These are phyloP conservation scores for Bryopsis sp. DNA, from an alignment of 139 green algal genomes.

Conservation along the genomic window DNA sequence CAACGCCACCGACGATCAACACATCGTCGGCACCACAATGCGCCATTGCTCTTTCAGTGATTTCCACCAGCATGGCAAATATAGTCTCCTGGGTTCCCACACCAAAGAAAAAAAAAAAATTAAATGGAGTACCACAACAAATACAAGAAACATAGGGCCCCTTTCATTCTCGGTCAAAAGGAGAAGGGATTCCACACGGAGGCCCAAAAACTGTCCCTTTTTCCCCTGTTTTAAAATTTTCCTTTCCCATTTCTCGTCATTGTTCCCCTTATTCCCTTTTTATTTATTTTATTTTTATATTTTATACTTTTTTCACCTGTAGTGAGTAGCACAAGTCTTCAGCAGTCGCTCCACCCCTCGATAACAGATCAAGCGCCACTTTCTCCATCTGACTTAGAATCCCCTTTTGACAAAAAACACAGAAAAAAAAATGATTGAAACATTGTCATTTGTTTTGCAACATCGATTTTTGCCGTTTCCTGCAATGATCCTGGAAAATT, in stretches of 20 bases:
- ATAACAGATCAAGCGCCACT: slow-evolving; percentile 28
- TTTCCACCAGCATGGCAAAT: slow-evolving; percentile 93
- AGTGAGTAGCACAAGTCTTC: slow-evolving; percentile 84
- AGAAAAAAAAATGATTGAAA: too few species aligned
- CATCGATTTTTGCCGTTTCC: too few species aligned
- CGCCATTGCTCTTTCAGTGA: slow-evolving; percentile 86
- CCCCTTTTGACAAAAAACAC: slow-evolving; percentile 29
- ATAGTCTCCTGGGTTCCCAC: slow-evolving; percentile 62
- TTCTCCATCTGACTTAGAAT: slow-evolving; percentile 65
- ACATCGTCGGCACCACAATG: slow-evolving; percentile 67
- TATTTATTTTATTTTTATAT: too few species aligned
- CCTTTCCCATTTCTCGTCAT: too few species aligned
- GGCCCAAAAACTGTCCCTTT: background rate
- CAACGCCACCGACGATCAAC: slow-evolving; percentile 85
- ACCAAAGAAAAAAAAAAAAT: slow-evolving; percentile 7
- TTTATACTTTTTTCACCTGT: slow-evolving; percentile 36
- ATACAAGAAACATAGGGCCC: too few species aligned
- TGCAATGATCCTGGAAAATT: too few species aligned
- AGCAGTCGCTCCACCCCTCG: slow-evolving; percentile 46
- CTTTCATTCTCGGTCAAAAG: background rate
- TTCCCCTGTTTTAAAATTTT: background rate
- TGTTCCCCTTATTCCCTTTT: too few species aligned
- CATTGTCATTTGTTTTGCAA: too few species aligned
- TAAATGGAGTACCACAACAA: background rate
- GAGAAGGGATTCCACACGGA: background rate